A percentile compares a stretch with the other conserved stretches of the same genome.
phyloP scores from a whole-genome alignment of 345 rosid species.

The Iberis pinnata region DNA sequence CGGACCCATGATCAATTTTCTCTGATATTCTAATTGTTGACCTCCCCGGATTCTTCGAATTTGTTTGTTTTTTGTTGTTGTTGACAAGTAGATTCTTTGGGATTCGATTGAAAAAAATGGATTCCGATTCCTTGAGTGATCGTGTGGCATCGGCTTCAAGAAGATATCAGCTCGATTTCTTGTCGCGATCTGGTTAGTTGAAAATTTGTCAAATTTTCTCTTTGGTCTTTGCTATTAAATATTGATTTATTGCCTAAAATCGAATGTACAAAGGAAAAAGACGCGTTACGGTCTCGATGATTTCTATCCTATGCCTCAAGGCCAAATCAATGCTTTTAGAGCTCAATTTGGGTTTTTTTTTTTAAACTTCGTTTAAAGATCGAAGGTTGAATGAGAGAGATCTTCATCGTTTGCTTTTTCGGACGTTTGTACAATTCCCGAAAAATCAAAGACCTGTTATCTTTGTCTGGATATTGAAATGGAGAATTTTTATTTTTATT shows the following conservation, averaged over 20 bases:
- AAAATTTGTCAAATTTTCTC: neutral
- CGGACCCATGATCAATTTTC: neutral
- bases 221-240: neutral
- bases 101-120: no score
- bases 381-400: slow-evolving; percentile 10
- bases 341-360: neutral
- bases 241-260: neutral
- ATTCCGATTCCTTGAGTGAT: slow-evolving; percentile 80
- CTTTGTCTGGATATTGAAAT: slow-evolving; percentile 12
- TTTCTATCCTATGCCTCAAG: neutral
- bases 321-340: no score
- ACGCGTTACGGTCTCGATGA: neutral
- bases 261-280: neutral
- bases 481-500: neutral
- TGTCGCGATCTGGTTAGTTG: slow-evolving; percentile 82
- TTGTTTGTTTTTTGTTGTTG: neutral
- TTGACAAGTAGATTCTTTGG: slow-evolving; percentile 17
- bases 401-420: neutral
- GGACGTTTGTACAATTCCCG: neutral
- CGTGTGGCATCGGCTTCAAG: slow-evolving; percentile 77
- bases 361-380: neutral
- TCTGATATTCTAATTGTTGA: no score
- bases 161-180: slow-evolving; percentile 74
- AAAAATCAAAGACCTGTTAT: neutral
- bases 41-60: neutral